phyloP scores from a whole-genome alignment of 352 stramenopile genomes.

The Globisporangium sylvaticum region DNA sequence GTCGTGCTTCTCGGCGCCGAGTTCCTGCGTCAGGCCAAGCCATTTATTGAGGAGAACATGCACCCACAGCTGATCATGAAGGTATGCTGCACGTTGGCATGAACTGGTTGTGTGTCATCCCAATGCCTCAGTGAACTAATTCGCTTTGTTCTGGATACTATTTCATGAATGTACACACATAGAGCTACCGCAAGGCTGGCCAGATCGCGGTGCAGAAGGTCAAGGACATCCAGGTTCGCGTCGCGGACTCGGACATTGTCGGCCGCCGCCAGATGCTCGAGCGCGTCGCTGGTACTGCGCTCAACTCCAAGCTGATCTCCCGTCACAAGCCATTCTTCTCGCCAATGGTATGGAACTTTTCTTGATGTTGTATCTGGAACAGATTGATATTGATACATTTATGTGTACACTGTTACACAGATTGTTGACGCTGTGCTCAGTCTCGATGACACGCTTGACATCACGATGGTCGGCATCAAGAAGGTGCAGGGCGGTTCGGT shows the following conservation, averaged over 20 bases:
- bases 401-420: slow-evolving; percentile 16
- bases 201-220: slow-evolving; percentile 85
- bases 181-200: slow-evolving; percentile 84
- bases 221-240: slow-evolving; percentile 78
- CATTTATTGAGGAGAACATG: slow-evolving; percentile 98
- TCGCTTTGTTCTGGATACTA: neutral
- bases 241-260: slow-evolving; percentile 77
- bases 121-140: neutral
- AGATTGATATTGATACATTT: neutral
- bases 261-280: slow-evolving; percentile 87
- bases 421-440: slow-evolving; percentile 95
- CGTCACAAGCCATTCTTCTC: slow-evolving; percentile 97
- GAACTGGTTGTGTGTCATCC: neutral
- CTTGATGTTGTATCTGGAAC: neutral
- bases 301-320: slow-evolving; percentile 99
- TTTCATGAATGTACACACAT: neutral
- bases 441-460: slow-evolving; percentile 87
- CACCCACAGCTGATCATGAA: slow-evolving; percentile 92
- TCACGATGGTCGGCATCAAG: slow-evolving; percentile 96
- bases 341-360: slow-evolving; percentile 83
- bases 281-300: slow-evolving; percentile 92
- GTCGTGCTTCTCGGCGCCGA: slow-evolving; percentile 97
- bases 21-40: slow-evolving; percentile 96
- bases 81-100: slow-evolving; percentile 8
- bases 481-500: slow-evolving; percentile 97